Base-by-base conservation (phyloP, 2,329 filamentous ascomycete species). In the Cercospora sojina region DNA sequence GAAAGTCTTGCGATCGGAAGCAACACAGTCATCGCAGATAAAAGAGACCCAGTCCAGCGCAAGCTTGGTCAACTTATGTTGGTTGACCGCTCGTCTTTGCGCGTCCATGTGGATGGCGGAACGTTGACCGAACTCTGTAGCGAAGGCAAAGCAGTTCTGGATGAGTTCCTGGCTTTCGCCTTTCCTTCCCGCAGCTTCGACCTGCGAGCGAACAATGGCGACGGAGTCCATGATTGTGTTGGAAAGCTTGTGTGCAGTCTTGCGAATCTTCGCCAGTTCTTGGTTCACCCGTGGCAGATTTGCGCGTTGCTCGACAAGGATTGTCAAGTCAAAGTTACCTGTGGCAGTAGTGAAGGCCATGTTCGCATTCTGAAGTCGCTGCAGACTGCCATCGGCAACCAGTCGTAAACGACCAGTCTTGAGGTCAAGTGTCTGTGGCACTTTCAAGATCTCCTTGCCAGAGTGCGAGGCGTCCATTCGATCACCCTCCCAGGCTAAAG, bases 181-280 rank as follows among this genome's bases (percentile, higher is more conserved):
- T 8, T 90, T 91, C 31, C 71, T 62, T 9, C 70, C 70, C 13
- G 70, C 69, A 12, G 70, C 70, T 65, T 86, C 85, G 1, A 93
- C 93, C 79, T 99, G 94, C 72, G 88, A 89, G 70, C 93, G 87
- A 70, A 99, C 95, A 69, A 92, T 92, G 77, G 96, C 92, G 53
- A 99, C 95, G 76, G 93, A 97, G 79, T 98, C 94, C 92, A 99
- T 97, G 79, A 99, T 98, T 6, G 93, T 92, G 80, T 97, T 98
- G 60, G 93, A 97, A 51, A 99, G 85, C 79, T 96, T 97, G 83
- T 96, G 98, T 3, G 94, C 92, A 2, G 96, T 96, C 77, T 93
- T 93, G 74, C 96, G 93, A 74, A 97, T 97, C 77, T 96, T 96
- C 74, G 92, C 94, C 70, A 99, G 82, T 77, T 96, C 91, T 59